A percentile compares a stretch with the other conserved stretches of the same genome.
phyloP scores from a whole-genome alignment of 805 yeast genomes.

The Vanderwaltozyma verrucispora region DNA sequence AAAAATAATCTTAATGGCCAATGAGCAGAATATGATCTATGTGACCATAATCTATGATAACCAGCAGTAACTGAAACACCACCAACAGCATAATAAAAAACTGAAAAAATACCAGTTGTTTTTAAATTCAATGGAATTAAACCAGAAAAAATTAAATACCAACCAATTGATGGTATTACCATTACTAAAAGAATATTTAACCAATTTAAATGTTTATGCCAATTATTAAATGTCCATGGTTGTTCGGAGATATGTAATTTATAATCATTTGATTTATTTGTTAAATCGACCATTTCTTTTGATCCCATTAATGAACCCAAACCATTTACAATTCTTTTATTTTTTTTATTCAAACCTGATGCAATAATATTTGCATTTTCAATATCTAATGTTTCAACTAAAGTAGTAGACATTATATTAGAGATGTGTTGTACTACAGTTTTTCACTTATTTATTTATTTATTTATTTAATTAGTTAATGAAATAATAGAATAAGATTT shows the following conservation, averaged over 20 bases:
- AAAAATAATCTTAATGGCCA: constrained; percentile 51
- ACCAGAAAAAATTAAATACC: constrained; percentile 32
- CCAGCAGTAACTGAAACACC: constrained; percentile 80
- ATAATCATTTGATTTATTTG: constrained; percentile 29
- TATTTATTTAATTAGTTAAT: too few relatives aligned
- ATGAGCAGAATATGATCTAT: constrained; percentile 57
- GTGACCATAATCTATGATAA: constrained; percentile 73
- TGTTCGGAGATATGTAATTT: constrained; percentile 58
- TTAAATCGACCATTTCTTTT: constrained; percentile 49
- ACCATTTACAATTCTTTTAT: constrained; percentile 67
- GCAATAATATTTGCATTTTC: constrained; percentile 68
- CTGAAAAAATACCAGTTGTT: constrained; percentile 38
- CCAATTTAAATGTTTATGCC: constrained; percentile 75
- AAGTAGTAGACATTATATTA: not conserved
- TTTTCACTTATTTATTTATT: too few relatives aligned
- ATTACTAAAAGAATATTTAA: constrained; percentile 57
- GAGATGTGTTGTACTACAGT: too few relatives aligned
- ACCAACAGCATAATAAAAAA: constrained; percentile 44
- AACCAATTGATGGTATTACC: constrained; percentile 48
- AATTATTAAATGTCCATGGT: constrained; percentile 65
- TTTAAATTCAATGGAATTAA: constrained; percentile 36
- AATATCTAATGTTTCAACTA: constrained; percentile 33
- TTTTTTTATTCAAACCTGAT: constrained; percentile 66
- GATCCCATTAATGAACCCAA: constrained; percentile 79
- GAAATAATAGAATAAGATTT: too few relatives aligned